A percentile compares a stretch with the other conserved stretches of the same genome.
phyloP scores from a whole-genome alignment of 2,329 filamentous ascomycete species.

The Pestalotiopsis sp. region DNA sequence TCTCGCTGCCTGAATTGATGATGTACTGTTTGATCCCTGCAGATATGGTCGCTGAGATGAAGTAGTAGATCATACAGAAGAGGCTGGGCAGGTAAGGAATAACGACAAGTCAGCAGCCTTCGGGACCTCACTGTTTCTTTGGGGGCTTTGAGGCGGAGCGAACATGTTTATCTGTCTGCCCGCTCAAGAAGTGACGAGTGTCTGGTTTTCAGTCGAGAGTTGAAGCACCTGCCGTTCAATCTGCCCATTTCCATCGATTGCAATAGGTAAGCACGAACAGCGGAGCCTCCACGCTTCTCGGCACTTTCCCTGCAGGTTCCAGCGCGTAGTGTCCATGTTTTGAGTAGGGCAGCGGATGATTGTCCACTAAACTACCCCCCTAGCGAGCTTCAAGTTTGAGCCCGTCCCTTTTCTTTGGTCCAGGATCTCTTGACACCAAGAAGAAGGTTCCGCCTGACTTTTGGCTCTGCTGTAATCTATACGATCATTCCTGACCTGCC shows the following conservation, averaged over 20 bases:
- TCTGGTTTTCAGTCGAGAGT: not conserved
- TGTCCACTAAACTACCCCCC: not conserved
- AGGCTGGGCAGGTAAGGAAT: no score
- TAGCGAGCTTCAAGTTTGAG: not conserved
- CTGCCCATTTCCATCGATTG: not conserved
- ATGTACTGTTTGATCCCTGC: not conserved
- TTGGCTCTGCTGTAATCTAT: not conserved
- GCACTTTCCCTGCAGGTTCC: not conserved
- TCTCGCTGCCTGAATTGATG: not conserved
- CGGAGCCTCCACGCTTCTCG: not conserved
- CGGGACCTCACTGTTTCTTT: no score
- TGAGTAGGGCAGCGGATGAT: not conserved
- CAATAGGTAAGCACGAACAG: not conserved
- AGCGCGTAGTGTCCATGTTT: not conserved
- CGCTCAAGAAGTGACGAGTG: not conserved
- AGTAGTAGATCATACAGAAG: not conserved
- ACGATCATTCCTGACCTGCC: not conserved
- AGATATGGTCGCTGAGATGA: not conserved
- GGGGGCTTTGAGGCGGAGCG: no score
- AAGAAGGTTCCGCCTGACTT: slow-evolving; percentile 5
- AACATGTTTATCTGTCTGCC: no score
- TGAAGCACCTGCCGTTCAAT: not conserved
- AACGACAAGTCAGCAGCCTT: no score
- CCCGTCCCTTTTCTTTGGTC: not conserved
- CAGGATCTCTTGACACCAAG: not conserved